Evolutionary conservation across 2,329 filamentous ascomycete species (phyloP).

Genomic region (Exophiala spinifera): DNA sequence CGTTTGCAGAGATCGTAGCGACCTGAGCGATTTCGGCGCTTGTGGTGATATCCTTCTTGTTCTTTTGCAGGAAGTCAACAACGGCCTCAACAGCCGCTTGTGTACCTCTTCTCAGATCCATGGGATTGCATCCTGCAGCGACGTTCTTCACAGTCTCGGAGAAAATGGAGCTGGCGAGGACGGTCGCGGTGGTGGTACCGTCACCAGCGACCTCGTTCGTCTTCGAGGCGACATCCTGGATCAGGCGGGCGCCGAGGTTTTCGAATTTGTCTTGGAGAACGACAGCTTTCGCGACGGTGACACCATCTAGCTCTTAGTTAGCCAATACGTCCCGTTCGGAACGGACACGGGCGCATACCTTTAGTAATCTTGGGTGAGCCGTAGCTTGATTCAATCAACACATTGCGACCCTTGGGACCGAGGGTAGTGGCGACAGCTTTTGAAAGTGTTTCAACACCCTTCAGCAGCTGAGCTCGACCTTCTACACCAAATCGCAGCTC

Average conservation of each 20-base stretch:
- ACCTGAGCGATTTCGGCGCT: slow-evolving; percentile 97
- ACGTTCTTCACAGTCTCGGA: slow-evolving; percentile 99
- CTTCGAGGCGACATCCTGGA: slow-evolving; percentile 98
- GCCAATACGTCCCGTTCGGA: slow-evolving; percentile 3
- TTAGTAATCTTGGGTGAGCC: slow-evolving; percentile 99
- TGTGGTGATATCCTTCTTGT: slow-evolving; percentile 98
- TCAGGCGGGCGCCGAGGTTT: slow-evolving; percentile 93
- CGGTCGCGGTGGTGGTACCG: slow-evolving; percentile 95
- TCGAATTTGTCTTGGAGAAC: slow-evolving; percentile 98
- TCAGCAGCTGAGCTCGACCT: slow-evolving; percentile 79
- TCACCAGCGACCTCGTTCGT: slow-evolving; percentile 99
- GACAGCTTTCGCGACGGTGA: slow-evolving; percentile 85
- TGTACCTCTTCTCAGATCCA: slow-evolving; percentile 96
- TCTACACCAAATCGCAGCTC: slow-evolving; percentile 99
- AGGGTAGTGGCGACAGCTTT: slow-evolving; percentile 94
- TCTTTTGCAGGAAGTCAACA: slow-evolving; percentile 87
- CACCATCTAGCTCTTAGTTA: slow-evolving; percentile 62
- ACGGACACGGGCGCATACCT: slow-evolving; percentile 57
- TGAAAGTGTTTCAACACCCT: slow-evolving; percentile 93
- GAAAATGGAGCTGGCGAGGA: slow-evolving; percentile 96
- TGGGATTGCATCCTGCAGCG: slow-evolving; percentile 97
- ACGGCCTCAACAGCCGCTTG: slow-evolving; percentile 94
- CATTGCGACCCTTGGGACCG: slow-evolving; percentile 96
- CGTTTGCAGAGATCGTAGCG: slow-evolving; percentile 96
- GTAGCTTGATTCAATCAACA: slow-evolving; percentile 96